Conservation (phyloP, 202 grass and related monocot genomes). For the Dendrocalamus latiflorus region DNA sequence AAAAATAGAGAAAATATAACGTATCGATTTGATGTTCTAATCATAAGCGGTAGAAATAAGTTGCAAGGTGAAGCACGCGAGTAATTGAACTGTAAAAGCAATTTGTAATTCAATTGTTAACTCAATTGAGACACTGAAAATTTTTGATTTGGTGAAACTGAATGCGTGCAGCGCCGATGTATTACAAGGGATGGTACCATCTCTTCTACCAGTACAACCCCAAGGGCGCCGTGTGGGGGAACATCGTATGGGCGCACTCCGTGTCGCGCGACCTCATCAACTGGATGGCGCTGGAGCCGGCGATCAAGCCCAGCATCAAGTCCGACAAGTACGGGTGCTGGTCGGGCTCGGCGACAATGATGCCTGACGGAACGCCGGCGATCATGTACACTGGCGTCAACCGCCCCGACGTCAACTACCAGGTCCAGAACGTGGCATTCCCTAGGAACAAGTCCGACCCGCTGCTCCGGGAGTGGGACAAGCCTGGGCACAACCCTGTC, state of each 20-base stretch:
- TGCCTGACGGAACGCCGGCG: slow-evolving; percentile 33
- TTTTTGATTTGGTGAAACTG: neutral
- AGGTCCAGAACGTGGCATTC: slow-evolving; percentile 63
- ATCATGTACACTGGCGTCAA: slow-evolving; percentile 65
- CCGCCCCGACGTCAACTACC: slow-evolving; percentile 9
- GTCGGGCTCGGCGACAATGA: slow-evolving; percentile 56
- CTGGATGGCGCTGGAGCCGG: slow-evolving; percentile 44
- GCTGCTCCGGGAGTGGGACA: slow-evolving; percentile 57
- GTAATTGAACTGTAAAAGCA: neutral
- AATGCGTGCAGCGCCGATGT: slow-evolving; percentile 41
- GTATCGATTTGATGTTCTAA: neutral
- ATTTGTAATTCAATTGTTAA: neutral
- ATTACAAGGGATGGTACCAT: slow-evolving; percentile 62
- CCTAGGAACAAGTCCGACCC: slow-evolving; percentile 51
- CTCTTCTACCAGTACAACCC: slow-evolving; percentile 73
- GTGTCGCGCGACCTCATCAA: slow-evolving; percentile 62
- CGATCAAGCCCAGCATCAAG: slow-evolving; percentile 38
- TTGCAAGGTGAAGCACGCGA: neutral
- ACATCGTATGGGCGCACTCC: slow-evolving; percentile 67
- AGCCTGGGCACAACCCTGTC: slow-evolving; percentile 49
- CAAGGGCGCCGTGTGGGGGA: slow-evolving; percentile 54
- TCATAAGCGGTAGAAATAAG: neutral
- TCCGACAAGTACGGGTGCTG: slow-evolving; percentile 61
- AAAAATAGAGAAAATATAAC: too few relatives aligned
- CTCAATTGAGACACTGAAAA: neutral